These are phyloP conservation scores for Colletotrichum sp. DNA, from an alignment of 2,329 filamentous ascomycete genomes.

Conservation along the genomic window DNA sequence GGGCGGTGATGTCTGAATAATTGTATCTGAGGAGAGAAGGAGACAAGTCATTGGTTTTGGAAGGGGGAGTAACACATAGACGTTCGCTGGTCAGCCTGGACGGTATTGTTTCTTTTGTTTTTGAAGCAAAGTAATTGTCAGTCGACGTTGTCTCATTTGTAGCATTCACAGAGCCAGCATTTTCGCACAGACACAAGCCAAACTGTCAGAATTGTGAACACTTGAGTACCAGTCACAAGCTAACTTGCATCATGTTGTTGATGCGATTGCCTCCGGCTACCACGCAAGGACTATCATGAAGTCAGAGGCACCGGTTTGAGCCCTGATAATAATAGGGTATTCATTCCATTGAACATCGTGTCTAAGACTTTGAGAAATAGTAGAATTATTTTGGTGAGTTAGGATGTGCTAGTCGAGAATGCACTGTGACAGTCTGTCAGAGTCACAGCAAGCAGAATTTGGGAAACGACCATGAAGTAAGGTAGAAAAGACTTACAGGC, in stretches of 20 bases:
- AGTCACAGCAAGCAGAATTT: too few relatives aligned
- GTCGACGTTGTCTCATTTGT: not conserved
- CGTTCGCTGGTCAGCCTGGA: not conserved
- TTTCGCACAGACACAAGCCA: not conserved
- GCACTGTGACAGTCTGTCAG: not conserved
- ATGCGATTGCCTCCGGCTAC: not conserved
- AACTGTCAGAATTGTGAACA: not conserved
- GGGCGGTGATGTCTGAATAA: too few relatives aligned
- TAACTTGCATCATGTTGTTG: not conserved
- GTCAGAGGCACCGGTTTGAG: not conserved
- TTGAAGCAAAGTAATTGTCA: not conserved
- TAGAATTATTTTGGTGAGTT: too few relatives aligned
- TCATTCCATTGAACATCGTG: too few relatives aligned
- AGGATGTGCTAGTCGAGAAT: too few relatives aligned
- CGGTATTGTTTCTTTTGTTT: not conserved
- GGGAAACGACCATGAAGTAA: too few relatives aligned
- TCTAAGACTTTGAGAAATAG: too few relatives aligned
- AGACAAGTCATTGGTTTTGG: fast-evolving
- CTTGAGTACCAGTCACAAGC: not conserved
- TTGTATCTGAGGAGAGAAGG: fast-evolving
- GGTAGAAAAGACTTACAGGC: too few relatives aligned
- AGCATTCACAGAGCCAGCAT: not conserved
- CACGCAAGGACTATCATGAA: too few relatives aligned
- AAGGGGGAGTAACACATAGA: not conserved
- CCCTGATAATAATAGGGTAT: too few relatives aligned